These are phyloP conservation scores for Hirsutella rhossiliensis DNA, from an alignment of 2,329 filamentous ascomycete species.

Conservation along the genomic window DNA sequence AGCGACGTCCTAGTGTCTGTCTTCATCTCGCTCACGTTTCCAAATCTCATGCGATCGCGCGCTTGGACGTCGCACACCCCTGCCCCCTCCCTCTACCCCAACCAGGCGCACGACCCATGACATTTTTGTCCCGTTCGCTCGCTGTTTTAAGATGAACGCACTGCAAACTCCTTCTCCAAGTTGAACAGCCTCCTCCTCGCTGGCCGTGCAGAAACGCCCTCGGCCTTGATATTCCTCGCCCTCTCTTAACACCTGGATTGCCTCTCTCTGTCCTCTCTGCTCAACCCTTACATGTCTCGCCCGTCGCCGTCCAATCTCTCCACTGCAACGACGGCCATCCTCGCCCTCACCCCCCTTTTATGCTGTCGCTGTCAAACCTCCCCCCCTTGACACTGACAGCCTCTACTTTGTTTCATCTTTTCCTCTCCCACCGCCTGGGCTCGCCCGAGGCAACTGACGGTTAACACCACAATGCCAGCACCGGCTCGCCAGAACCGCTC, in stretches of 20 bases:
- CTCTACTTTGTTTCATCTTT: background rate
- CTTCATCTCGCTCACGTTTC: background rate
- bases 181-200: background rate
- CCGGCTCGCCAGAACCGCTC: slow-evolving; percentile 2
- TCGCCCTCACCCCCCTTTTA: too few species aligned
- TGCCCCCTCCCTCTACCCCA: background rate
- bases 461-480: slow-evolving; percentile 4
- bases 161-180: background rate
- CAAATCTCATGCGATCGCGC: background rate
- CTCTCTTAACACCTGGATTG: background rate
- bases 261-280: background rate
- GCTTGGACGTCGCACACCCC: slow-evolving; percentile 1
- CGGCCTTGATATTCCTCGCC: background rate
- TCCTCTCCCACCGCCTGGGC: background rate
- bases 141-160: slow-evolving; percentile 1
- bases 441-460: background rate
- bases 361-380: too few species aligned
- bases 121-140: background rate
- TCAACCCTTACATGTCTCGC: too few species aligned
- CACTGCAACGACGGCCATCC: too few species aligned
- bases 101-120: background rate
- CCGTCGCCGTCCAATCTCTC: too few species aligned
- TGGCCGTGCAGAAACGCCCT: background rate
- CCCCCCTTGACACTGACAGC: background rate
- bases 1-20: background rate